Conservation (phyloP, 192 early-diverging fungal genomes). For the Diversispora eburnea region DNA sequence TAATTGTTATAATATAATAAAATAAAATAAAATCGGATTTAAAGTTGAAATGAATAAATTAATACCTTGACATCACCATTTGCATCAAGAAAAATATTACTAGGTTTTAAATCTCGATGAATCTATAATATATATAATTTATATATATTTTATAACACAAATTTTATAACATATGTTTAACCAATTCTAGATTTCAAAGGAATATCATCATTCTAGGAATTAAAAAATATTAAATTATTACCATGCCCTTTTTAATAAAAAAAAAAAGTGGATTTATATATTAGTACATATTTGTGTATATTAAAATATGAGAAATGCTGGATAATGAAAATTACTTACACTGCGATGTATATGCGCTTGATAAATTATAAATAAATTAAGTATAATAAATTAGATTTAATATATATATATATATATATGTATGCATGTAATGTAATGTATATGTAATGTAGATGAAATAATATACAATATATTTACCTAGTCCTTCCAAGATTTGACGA, state of each 20-base stretch:
- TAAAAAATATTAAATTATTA: too few species aligned
- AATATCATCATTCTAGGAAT: too few species aligned
- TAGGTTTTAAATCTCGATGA: constrained; percentile 87
- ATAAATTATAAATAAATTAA: not conserved
- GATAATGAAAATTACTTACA: not conserved
- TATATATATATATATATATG: not conserved
- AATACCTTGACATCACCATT: constrained; percentile 49
- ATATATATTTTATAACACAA: too few species aligned
- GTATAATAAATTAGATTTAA: not conserved
- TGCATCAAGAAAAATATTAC: constrained; percentile 74
- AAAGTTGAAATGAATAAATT: not conserved
- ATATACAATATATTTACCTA: constrained; percentile 33
- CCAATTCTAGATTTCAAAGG: too few species aligned
- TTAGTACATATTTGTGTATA: too few species aligned
- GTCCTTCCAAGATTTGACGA: constrained; percentile 85
- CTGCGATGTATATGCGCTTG: constrained; percentile 11
- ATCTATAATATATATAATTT: too few species aligned
- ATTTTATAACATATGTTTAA: too few species aligned
- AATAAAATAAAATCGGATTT: not conserved
- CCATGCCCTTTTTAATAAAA: too few species aligned
- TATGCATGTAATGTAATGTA: too few species aligned
- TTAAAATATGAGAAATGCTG: not conserved
- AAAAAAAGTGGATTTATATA: too few species aligned
- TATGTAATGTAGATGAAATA: not conserved
- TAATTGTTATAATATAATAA: not conserved